Conservation (phyloP, 257 asterid species). For the Oldenlandia corymbosa region DNA sequence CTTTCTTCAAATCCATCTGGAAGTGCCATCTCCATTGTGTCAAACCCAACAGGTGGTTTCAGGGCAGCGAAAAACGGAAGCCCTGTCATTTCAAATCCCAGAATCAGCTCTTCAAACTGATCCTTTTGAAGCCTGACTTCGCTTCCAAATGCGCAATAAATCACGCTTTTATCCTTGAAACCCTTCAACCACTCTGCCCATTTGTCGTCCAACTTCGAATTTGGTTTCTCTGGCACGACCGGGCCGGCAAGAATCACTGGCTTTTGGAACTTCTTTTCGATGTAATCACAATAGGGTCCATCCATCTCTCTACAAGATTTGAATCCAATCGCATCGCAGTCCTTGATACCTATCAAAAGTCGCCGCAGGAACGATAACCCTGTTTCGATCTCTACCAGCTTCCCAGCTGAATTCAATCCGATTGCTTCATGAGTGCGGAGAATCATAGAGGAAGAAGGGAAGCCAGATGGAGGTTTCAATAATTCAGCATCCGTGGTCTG, state of each 20-base stretch:
- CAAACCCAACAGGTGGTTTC: slow-evolving; percentile 26
- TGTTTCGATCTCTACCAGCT: not conserved
- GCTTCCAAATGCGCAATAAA: slow-evolving; percentile 11
- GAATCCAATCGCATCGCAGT: slow-evolving; percentile 4
- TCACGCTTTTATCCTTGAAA: not conserved
- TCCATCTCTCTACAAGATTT: slow-evolving; percentile 11
- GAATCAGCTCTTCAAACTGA: slow-evolving; percentile 27
- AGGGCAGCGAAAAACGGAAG: slow-evolving; percentile 28
- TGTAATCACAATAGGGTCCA: slow-evolving; percentile 3
- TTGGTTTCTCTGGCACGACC: slow-evolving; percentile 12
- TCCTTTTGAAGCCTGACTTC: slow-evolving; percentile 30
- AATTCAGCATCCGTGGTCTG: slow-evolving; percentile 10
- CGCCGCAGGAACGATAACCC: slow-evolving; percentile 7
- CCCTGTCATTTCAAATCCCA: slow-evolving; percentile 31
- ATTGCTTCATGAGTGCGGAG: slow-evolving; percentile 7
- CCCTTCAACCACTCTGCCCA: slow-evolving; percentile 4
- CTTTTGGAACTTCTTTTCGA: slow-evolving; percentile 1
- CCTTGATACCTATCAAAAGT: not conserved
- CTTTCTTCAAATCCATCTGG: slow-evolving; percentile 25
- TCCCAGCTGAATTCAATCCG: not conserved
- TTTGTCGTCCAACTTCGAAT: slow-evolving; percentile 4
- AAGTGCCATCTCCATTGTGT: slow-evolving; percentile 19
- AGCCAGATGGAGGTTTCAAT: slow-evolving; percentile 3
- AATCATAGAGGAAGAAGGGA: not conserved
- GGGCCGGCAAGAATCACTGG: slow-evolving; percentile 11